Base-by-base conservation (phyloP, 805 yeast genomes). In the Hanseniaspora nectarophila region DNA sequence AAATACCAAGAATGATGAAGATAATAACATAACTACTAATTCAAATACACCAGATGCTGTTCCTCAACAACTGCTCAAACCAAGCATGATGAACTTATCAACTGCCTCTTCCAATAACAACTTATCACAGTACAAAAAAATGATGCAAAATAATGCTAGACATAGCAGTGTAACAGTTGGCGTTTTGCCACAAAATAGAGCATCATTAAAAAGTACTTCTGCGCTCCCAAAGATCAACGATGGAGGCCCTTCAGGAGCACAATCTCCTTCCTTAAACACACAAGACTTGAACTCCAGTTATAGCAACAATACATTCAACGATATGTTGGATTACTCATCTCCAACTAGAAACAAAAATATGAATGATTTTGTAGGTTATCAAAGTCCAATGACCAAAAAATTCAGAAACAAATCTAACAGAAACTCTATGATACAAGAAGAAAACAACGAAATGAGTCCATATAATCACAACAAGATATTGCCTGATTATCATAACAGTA, bases 141-240 rank as follows among this genome's bases (percentile, higher is more conserved):
- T 49, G 53, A 49, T 49, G 53, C 53, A 49, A 34, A 49, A 42
- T 18, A 49, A 49, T 28, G 46, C 53, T 12, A 49, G 53, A 42
- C 53, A 49, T 32, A 49, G 46, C 31, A 49, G 53, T 42, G 38
- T 42, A 26, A 49, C 46, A 18, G 53, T 49, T 13, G 53, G 53
- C 8, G 29, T 49, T 12, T 42, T 49, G 12, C 53, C 53, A 6
- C 24, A 28, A 20, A 42, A 37, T 23, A 28, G 53, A 28, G 6
- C 45, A 0, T 18, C 34, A 26, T 26, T 42, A 23, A 42, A 42
- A 18, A 42, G 29, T 20, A 42, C 9, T 5, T 42, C 35, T 12
- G 10, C 29, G n/a, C n/a, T 23, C 1, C 34, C 45, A n/a, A 40
- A 26, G 21, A 15, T 4, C 15, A 26, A n/a, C 12, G 43, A 40